phyloP scores from a whole-genome alignment of 352 stramenopile genomes.

The Globisporangium camurandrum region DNA sequence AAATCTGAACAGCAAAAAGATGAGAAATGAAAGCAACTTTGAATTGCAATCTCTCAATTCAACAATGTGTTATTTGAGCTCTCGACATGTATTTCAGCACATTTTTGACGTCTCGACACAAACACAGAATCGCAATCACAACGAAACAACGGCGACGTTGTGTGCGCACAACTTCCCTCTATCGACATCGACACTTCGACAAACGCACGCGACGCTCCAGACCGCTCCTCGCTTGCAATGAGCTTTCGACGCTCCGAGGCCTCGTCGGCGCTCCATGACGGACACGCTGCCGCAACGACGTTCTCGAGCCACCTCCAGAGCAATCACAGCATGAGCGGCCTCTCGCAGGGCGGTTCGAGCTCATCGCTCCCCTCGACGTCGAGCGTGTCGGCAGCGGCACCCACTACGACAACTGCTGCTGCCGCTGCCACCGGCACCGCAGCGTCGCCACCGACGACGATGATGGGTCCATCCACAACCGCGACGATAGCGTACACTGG shows the following conservation, averaged over 20 bases:
- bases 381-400: not conserved
- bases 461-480: not conserved
- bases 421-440: no score
- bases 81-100: no score
- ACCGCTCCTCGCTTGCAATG: not conserved
- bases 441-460: constrained; percentile 4
- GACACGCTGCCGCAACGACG: not conserved
- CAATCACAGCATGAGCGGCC: not conserved
- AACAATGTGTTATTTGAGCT: no score
- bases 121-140: no score
- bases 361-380: constrained; percentile 2
- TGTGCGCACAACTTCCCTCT: no score
- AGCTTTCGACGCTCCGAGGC: constrained; percentile 11
- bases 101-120: no score
- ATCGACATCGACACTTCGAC: not conserved
- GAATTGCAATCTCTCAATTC: no score
- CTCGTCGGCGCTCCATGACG: constrained; percentile 11
- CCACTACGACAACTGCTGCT: not conserved
- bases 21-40: no score
- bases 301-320: constrained; percentile 5
- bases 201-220: not conserved
- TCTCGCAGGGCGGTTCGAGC: not conserved
- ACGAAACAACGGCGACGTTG: no score
- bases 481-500: constrained; percentile 12
- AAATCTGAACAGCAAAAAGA: no score